Conservation (phyloP, 78 protist genomes). For the Dictyostelium discoideum region DNA sequence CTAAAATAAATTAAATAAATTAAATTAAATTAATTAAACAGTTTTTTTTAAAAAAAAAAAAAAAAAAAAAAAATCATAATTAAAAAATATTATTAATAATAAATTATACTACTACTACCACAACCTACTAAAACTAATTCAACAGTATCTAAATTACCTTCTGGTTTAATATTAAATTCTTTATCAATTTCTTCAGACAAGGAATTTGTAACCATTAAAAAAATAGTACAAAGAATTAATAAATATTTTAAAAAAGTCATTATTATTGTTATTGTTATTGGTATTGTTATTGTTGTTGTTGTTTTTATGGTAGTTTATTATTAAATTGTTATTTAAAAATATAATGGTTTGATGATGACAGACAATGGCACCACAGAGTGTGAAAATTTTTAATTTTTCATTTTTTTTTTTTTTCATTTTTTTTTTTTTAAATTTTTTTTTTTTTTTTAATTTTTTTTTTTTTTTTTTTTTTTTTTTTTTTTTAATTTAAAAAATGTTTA, state of each 20-base stretch:
- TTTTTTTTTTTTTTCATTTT: too few species aligned
- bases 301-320: too few species aligned
- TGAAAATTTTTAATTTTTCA: background rate
- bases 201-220: background rate
- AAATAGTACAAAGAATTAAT: background rate
- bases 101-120: too few species aligned
- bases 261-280: background rate
- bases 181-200: background rate
- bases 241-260: background rate
- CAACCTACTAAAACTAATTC: background rate
- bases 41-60: background rate
- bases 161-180: constrained; percentile 29
- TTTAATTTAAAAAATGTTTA: background rate
- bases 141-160: constrained; percentile 29
- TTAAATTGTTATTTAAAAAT: too few species aligned
- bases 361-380: too few species aligned
- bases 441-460: too few species aligned
- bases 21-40: background rate
- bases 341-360: background rate
- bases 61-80: background rate
- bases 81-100: background rate
- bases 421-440: too few species aligned
- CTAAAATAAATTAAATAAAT: background rate
- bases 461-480: background rate
- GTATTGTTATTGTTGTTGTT: background rate